These are phyloP conservation scores for Sporisorium sorghi DNA, from an alignment of 1,284 basidiomycete species.

Conservation along the genomic window DNA sequence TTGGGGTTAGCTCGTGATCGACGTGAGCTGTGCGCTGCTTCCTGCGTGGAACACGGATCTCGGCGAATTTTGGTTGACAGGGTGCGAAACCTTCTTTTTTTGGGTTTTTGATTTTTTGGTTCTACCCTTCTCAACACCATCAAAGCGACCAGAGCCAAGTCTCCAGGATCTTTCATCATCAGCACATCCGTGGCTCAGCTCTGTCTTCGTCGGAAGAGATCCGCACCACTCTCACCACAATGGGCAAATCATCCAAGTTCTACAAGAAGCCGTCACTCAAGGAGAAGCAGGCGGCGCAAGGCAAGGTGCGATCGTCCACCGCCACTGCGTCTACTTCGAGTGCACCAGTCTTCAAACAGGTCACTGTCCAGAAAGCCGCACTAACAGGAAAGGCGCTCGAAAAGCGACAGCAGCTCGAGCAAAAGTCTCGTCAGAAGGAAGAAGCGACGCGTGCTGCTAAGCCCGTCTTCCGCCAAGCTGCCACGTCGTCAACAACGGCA, in stretches of 20 bases:
- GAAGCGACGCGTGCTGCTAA: slow-evolving; percentile 43
- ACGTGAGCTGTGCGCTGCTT: background rate
- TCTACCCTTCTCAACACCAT: slow-evolving; percentile 7
- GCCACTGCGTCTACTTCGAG: slow-evolving; percentile 3
- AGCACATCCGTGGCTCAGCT: background rate
- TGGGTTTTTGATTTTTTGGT: slow-evolving; percentile 5
- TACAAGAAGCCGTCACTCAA: slow-evolving; percentile 57
- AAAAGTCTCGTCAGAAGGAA: slow-evolving; percentile 42
- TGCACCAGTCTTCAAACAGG: slow-evolving; percentile 28
- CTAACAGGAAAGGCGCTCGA: slow-evolving; percentile 39
- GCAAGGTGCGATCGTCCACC: slow-evolving; percentile 37
- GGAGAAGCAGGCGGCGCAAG: slow-evolving; percentile 43
- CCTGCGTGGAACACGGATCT: slow-evolving; percentile 5
- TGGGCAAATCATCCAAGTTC: slow-evolving; percentile 56
- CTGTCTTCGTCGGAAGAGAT: background rate
- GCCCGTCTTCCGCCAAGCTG: slow-evolving; percentile 42
- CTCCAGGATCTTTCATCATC: background rate
- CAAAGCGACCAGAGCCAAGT: background rate
- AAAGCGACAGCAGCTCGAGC: slow-evolving; percentile 29
- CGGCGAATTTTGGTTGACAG: slow-evolving; percentile 18
- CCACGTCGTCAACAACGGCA: slow-evolving; percentile 1
- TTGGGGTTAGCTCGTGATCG: slow-evolving; percentile 3
- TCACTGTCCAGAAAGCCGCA: slow-evolving; percentile 27
- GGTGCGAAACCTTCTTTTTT: slow-evolving; percentile 8
- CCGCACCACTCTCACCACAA: background rate